These are phyloP conservation scores for Sporormia fimetaria DNA, from an alignment of 495 filamentous ascomycete genomes.

Conservation along the genomic window DNA sequence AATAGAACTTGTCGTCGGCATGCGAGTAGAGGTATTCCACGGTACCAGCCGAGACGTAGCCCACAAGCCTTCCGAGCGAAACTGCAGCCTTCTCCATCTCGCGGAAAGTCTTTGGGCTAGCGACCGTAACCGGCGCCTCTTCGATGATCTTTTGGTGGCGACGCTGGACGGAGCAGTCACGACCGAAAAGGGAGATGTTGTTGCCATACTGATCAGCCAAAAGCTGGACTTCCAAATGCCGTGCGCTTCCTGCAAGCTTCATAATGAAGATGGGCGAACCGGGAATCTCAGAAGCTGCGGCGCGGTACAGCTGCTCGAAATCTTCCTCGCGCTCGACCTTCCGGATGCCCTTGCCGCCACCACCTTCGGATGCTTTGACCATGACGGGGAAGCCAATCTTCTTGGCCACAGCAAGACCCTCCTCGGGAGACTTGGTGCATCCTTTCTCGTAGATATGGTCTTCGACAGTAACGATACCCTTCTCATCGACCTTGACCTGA, in stretches of 20 bases:
- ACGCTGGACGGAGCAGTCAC: conserved; percentile 98
- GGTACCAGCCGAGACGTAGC: conserved; percentile 97
- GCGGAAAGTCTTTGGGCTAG: conserved; percentile 75
- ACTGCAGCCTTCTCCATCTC: conserved; percentile 96
- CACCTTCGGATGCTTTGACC: conserved; percentile 99
- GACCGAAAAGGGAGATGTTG: conserved; percentile 96
- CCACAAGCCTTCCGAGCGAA: conserved; percentile 81
- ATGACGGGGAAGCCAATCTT: conserved; percentile 98
- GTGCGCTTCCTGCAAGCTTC: conserved; percentile 93
- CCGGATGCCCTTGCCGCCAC: conserved; percentile 98
- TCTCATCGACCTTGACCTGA: conserved; percentile 60
- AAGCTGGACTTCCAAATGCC: conserved; percentile 95
- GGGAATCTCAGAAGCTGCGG: conserved; percentile 94
- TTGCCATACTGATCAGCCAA: conserved; percentile 98
- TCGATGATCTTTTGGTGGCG: conserved; percentile 99
- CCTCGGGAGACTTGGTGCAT: conserved; percentile 75
- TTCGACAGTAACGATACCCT: conserved; percentile 85
- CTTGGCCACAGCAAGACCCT: conserved; percentile 74
- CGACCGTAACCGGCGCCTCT: conserved; percentile 94
- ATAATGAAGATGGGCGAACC: conserved; percentile 99
- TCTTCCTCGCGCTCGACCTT: conserved; percentile 81
- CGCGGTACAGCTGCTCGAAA: conserved; percentile 79
- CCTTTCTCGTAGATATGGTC: conserved; percentile 81
- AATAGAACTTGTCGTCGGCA: conserved; percentile 97
- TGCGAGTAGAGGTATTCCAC: conserved; percentile 99